Conservation (phyloP, 2,329 filamentous ascomycete genomes). For the Cercospora zeae-maydis region DNA sequence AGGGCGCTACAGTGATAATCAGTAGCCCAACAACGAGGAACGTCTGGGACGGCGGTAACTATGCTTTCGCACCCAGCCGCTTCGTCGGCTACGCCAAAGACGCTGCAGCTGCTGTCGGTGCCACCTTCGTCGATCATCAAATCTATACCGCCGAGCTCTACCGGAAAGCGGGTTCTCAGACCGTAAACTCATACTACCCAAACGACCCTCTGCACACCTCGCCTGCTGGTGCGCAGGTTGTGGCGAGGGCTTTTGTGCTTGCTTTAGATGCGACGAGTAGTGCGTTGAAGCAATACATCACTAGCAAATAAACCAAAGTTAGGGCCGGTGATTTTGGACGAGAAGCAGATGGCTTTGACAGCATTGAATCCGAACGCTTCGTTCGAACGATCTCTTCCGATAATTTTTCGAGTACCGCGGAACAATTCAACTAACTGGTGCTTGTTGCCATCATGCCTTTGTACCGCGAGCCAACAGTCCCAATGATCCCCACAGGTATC, state of each 20-base stretch:
- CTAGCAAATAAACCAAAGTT: neutral
- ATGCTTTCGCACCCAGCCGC: constrained; percentile 46
- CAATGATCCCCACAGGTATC: neutral
- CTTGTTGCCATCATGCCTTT: neutral
- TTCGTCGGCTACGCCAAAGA: constrained; percentile 56
- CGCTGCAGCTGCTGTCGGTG: constrained; percentile 49
- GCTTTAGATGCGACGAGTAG: constrained; percentile 15
- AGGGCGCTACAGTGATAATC: constrained; percentile 60
- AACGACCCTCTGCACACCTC: constrained; percentile 28
- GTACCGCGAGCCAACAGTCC: neutral
- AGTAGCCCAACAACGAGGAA: constrained; percentile 61
- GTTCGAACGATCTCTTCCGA: too few relatives aligned
- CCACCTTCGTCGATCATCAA: constrained; percentile 58
- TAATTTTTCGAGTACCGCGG: too few relatives aligned
- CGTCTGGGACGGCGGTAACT: constrained; percentile 57
- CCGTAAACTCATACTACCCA: constrained; percentile 54
- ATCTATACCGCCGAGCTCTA: constrained; percentile 55
- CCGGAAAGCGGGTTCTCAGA: constrained; percentile 46
- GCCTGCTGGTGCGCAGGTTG: constrained; percentile 53
- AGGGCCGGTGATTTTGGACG: neutral
- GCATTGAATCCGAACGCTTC: too few relatives aligned
- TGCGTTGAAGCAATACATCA: constrained; percentile 15
- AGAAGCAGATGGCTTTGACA: neutral
- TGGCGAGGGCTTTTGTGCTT: constrained; percentile 54
- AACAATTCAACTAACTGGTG: too few relatives aligned